Base-by-base conservation (phyloP, 2,329 filamentous ascomycete species). In the Colletotrichum tropicicola region DNA sequence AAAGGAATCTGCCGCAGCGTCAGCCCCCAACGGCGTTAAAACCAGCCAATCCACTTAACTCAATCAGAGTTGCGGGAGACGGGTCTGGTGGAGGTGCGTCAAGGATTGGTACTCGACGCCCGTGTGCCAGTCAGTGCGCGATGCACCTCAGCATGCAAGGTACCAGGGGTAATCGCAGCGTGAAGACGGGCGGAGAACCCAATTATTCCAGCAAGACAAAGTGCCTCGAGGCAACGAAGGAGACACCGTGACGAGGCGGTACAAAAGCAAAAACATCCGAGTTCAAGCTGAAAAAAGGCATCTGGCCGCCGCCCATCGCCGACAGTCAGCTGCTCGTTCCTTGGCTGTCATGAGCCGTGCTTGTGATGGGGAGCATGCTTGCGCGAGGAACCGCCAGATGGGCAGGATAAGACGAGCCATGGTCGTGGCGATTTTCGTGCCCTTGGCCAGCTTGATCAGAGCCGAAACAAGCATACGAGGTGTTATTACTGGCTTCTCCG, bases 71-170 rank as follows among this genome's bases (percentile, higher is more conserved):
- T 58, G 35, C 27, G 21, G 44, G 35, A 51, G 28, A 43, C 27
- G 21, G 17, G 23, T 13, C 27, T 28, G 39, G 30, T 39, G 45
- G 59, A 44, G 37, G 19, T n/a, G n/a, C n/a, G n/a, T 47, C 8
- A 10, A 47, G 19, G 21, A n/a, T 27, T 25, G 21, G 21, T 43
- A 30, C 35, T 39, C 43, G 30, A 51, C 30, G 21, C 56, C 48
- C 23, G 27, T 53, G 41, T 54, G 48, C 32, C 56, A 55, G 56
- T 54, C 48, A 49, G 48, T 55, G 61, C 35, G 43, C 37, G 47
- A 43, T 59, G 30, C 55, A 59, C 43, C 51, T 49, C 43, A 23
- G 19, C 35, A 60, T 65, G 61, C 56, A 65, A 60, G 56, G 61
- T 49, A 65, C 61, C 61, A 65, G 61, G 61, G 61, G 61, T 49